phyloP scores from a whole-genome alignment of 148 eudicot genomes.

The Nepenthes gracilis region DNA sequence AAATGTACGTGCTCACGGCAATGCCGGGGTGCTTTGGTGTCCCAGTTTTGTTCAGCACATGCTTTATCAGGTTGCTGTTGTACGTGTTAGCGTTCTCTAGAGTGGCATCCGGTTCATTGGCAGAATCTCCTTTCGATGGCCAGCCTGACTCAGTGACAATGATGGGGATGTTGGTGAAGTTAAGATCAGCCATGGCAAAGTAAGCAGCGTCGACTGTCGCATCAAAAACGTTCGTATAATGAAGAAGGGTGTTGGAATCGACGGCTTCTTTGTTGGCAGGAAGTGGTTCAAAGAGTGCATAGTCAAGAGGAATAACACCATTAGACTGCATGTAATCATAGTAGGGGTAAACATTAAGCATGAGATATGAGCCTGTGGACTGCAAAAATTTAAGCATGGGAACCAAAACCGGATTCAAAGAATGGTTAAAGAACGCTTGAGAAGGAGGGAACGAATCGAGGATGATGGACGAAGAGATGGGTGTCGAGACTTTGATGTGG shows the following conservation, averaged over 20 bases:
- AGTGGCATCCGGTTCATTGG: conserved; percentile 60
- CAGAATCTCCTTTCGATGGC: conserved; percentile 75
- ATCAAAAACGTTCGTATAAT: conserved; percentile 78
- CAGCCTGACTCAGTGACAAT: conserved; percentile 87
- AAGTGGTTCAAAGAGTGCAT: conserved; percentile 67
- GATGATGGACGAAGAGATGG: conserved; percentile 53
- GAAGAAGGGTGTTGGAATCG: conserved; percentile 71
- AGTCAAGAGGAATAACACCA: conserved; percentile 80
- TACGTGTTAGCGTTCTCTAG: conserved; percentile 74
- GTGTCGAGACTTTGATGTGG: conserved; percentile 72
- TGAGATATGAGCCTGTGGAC: conserved; percentile 48
- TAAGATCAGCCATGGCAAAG: conserved; percentile 69
- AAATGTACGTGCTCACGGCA: conserved; percentile 65
- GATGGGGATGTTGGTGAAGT: conserved; percentile 66
- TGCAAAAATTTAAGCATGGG: conserved; percentile 68
- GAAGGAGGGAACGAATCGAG: conserved; percentile 88
- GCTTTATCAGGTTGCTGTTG: conserved; percentile 73
- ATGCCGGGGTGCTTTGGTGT: conserved; percentile 78
- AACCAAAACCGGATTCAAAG: conserved; percentile 43
- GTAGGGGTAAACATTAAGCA: conserved; percentile 79
- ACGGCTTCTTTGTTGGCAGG: conserved; percentile 73
- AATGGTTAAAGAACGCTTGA: conserved; percentile 73
- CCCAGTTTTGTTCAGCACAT: conserved; percentile 56
- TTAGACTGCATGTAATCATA: conserved; percentile 75
- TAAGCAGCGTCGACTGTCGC: conserved; percentile 87